Percentiles rank a stretch among this genome's conserved stretches.
Conservation (phyloP, 1,284 basidiomycete genomes). For the Microbotryum scabiosae region DNA sequence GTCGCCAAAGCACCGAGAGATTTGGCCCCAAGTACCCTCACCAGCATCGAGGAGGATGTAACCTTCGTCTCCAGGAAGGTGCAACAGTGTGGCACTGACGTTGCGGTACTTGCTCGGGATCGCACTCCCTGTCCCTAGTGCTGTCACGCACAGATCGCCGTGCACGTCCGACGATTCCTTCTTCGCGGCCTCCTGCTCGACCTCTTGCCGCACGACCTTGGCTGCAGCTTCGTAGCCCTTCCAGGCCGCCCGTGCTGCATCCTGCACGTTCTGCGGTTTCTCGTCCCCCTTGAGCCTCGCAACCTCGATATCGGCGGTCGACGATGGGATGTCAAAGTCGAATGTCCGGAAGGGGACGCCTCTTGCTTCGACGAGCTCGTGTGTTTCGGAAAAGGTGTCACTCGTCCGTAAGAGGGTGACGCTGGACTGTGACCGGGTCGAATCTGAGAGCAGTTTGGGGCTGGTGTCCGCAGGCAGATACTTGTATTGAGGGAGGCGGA, state of each 20-base stretch:
- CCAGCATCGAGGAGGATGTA: slow-evolving; percentile 75
- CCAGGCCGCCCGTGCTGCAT: slow-evolving; percentile 14
- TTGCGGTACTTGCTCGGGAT: slow-evolving; percentile 76
- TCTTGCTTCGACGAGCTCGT: slow-evolving; percentile 40
- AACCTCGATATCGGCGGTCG: slow-evolving; percentile 28
- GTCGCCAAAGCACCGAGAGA: slow-evolving; percentile 67
- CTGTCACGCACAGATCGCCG: slow-evolving; percentile 60
- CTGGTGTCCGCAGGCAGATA: not conserved
- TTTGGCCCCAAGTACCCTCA: slow-evolving; percentile 85
- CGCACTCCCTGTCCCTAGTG: slow-evolving; percentile 83
- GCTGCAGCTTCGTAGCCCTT: slow-evolving; percentile 22
- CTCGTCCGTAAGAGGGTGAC: slow-evolving; percentile 24
- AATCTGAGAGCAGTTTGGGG: not conserved
- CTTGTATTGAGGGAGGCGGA: slow-evolving; percentile 56
- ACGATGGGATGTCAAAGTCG: slow-evolving; percentile 20
- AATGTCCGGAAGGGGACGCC: slow-evolving; percentile 32
- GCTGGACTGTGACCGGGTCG: not conserved
- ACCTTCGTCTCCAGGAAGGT: slow-evolving; percentile 56
- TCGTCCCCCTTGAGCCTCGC: slow-evolving; percentile 21
- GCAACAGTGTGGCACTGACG: slow-evolving; percentile 66
- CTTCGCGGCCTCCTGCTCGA: not conserved
- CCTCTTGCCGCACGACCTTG: slow-evolving; percentile 1
- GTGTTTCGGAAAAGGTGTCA: slow-evolving; percentile 15
- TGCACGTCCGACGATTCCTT: not conserved
- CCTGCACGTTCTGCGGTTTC: slow-evolving; percentile 12